Base-by-base conservation (phyloP, 2,329 filamentous ascomycete genomes). In the Thielaviopsis euricoi region DNA sequence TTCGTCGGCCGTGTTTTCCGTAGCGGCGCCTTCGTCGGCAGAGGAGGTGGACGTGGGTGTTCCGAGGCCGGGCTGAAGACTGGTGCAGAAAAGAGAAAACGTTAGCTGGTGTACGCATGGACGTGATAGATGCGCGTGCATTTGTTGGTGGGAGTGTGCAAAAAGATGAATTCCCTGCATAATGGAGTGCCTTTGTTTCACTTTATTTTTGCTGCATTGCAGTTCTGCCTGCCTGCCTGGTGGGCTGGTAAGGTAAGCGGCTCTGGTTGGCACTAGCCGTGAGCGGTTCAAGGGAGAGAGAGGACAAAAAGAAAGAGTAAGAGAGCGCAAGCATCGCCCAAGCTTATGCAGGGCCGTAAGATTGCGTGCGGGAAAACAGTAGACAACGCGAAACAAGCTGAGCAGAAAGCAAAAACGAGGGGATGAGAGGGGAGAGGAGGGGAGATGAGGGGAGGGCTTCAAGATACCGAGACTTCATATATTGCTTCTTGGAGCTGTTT, bases 1-100 rank as follows among this genome's bases (percentile, higher is more conserved):
- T 74, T 98, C 93, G 69, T 97, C 93, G 67, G 90, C 91, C 46
- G 91, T 95, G 69, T 93, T 90, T 67, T 96, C 90, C 71, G 86
- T 82, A 65, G 81, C 79, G 69, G 95, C 90, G 72, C 91, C 89
- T 65, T 82, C 83, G 52, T 87, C 87, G 61, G 84, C 87, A 58
- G 83, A 81, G 56, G 87, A 86, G 56, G 85, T 85, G 60, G 87
- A 86, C 62, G 89, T 91, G 65, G 84, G 76, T 74, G 83, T 72
- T 81, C 77, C 74, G 75, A 74, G 71, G 74, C 74, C 71, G 61
- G 79, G 70, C 43, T 62, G 54, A 60, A 58, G 50, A 56, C 62
- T 58, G 25, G 60, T 52, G 46, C 60, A 37, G 46, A 60, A 3
- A 33, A 43, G n/a, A 55, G 59, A 46, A 50, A 52, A 21, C 6